These are phyloP conservation scores for Ricinus communis DNA, from an alignment of 345 rosid species.

Conservation along the genomic window DNA sequence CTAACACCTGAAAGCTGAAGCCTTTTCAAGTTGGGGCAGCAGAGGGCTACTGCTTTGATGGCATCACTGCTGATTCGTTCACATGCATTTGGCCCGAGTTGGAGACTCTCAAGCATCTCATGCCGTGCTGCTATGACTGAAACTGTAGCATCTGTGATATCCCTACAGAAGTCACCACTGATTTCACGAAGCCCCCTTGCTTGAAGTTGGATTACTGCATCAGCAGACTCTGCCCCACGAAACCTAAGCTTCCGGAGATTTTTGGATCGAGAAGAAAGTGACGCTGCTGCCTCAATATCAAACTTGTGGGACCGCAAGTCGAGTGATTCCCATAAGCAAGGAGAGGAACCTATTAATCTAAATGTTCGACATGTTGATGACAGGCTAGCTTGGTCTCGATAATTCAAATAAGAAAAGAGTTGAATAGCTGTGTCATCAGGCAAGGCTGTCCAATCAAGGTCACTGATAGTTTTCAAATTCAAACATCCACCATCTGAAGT, in stretches of 20 bases:
- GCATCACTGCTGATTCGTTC: slow-evolving; percentile 42
- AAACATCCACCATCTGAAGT: slow-evolving; percentile 19
- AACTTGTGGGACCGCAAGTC: slow-evolving; percentile 34
- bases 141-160: slow-evolving; percentile 37
- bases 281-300: slow-evolving; percentile 17
- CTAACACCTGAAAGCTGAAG: slow-evolving; percentile 38
- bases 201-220: slow-evolving; percentile 34
- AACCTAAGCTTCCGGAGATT: slow-evolving; percentile 30
- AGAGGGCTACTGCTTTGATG: slow-evolving; percentile 37
- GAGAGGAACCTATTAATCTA: slow-evolving; percentile 35
- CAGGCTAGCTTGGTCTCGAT: slow-evolving; percentile 40
- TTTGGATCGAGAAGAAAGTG: slow-evolving; percentile 26
- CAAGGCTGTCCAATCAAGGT: slow-evolving; percentile 38
- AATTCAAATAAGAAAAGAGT: slow-evolving; percentile 31
- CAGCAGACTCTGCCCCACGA: slow-evolving; percentile 41
- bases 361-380: slow-evolving; percentile 37
- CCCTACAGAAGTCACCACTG: slow-evolving; percentile 33
- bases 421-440: slow-evolving; percentile 40
- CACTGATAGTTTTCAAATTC: not conserved
- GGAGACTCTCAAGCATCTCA: slow-evolving; percentile 36
- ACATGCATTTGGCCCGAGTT: slow-evolving; percentile 34
- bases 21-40: slow-evolving; percentile 36
- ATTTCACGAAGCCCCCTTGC: slow-evolving; percentile 35
- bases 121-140: slow-evolving; percentile 37
- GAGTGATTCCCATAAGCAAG: slow-evolving; percentile 36